phyloP scores from a whole-genome alignment of 495 filamentous ascomycete genomes.

The Diplogelasinospora grovesii region DNA sequence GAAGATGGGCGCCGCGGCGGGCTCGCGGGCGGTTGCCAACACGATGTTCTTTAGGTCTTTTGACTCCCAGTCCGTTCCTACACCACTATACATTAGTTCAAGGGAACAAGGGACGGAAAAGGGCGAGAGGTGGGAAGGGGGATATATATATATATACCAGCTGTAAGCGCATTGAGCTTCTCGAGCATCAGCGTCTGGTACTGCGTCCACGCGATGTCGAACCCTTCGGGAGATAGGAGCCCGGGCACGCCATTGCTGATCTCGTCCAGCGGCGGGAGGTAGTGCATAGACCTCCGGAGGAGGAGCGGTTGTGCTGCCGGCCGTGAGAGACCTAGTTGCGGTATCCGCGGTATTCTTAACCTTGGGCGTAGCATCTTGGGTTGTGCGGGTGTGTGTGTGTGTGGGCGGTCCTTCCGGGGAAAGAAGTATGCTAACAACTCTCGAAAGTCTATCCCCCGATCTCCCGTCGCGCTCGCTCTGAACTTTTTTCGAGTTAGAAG shows the following conservation, averaged over 20 bases:
- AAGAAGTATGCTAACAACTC: background rate
- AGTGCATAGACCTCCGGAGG: constrained; percentile 34
- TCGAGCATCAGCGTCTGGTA: constrained; percentile 70
- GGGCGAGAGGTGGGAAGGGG: too few species aligned
- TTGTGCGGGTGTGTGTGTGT: constrained; percentile 4
- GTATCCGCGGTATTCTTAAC: constrained; percentile 36
- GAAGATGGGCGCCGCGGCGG: constrained; percentile 70
- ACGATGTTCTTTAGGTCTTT: constrained; percentile 58
- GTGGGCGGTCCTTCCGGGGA: background rate
- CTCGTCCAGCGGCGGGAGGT: constrained; percentile 51
- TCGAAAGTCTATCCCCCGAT: background rate
- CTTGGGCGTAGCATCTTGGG: constrained; percentile 37
- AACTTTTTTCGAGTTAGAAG: constrained; percentile 9
- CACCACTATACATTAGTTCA: background rate
- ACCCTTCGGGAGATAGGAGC: constrained; percentile 58
- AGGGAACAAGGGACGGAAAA: too few species aligned
- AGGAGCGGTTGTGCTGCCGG: constrained; percentile 17
- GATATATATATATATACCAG: constrained; percentile 52
- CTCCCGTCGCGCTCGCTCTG: constrained; percentile 1
- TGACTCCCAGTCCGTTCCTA: constrained; percentile 54
- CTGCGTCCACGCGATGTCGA: constrained; percentile 70
- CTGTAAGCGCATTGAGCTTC: constrained; percentile 65
- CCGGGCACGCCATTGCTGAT: constrained; percentile 56
- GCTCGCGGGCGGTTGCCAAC: constrained; percentile 69
- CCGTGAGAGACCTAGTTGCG: constrained; percentile 10